Conservation (phyloP, 2,329 filamentous ascomycete genomes). For the Pseudonectria foliicola region DNA sequence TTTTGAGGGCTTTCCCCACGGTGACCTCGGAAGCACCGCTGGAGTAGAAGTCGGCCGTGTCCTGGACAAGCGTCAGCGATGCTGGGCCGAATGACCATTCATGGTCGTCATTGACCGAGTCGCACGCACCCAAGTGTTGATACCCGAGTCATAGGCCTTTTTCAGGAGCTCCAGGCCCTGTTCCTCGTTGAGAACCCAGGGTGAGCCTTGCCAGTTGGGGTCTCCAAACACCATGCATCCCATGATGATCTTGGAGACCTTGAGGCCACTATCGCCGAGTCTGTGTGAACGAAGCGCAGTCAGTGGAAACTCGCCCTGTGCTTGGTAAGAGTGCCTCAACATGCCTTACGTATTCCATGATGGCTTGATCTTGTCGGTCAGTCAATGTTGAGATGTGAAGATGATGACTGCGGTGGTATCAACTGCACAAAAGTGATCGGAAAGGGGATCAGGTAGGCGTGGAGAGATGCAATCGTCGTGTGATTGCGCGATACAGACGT, state of each 20-base stretch:
- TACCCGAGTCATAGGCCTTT: constrained; percentile 54
- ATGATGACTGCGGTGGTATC: too few species aligned
- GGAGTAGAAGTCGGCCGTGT: constrained; percentile 45
- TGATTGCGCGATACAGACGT: too few species aligned
- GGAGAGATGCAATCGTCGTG: too few species aligned
- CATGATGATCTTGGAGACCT: constrained; percentile 33
- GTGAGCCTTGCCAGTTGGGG: constrained; percentile 25
- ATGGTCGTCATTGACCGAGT: constrained; percentile 17
- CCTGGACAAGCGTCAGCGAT: constrained; percentile 30
- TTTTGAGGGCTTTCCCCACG: constrained; percentile 52
- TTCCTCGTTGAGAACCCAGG: constrained; percentile 15
- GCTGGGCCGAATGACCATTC: not conserved
- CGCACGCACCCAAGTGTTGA: constrained; percentile 46
- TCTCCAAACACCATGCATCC: constrained; percentile 30
- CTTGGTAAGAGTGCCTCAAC: too few species aligned
- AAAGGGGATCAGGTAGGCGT: too few species aligned
- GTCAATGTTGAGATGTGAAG: too few species aligned
- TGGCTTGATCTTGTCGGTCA: too few species aligned
- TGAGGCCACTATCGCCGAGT: constrained; percentile 33
- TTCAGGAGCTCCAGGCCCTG: constrained; percentile 52
- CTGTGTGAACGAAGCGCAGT: constrained; percentile 7
- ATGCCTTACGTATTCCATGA: too few species aligned
- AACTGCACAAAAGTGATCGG: too few species aligned
- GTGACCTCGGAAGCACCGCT: constrained; percentile 49
- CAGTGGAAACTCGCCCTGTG: too few species aligned